Evolutionary conservation across 2,329 filamentous ascomycete species (phyloP).

Genomic region (Colletotrichum lindemuthianum): DNA sequence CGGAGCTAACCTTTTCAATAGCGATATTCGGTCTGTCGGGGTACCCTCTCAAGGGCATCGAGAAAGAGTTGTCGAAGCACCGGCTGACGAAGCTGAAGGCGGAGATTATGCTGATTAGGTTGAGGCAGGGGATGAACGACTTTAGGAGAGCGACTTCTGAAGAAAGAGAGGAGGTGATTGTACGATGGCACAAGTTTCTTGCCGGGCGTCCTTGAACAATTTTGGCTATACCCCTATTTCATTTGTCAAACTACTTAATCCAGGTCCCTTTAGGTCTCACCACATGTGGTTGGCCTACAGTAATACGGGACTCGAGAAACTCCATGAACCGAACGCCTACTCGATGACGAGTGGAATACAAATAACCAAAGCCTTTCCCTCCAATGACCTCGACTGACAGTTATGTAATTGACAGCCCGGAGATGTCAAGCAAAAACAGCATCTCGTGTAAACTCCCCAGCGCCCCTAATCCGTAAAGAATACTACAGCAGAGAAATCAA

Average conservation of each 20-base stretch:
- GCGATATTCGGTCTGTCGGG: constrained; percentile 60
- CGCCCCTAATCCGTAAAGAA: no score
- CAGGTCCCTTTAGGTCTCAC: neutral
- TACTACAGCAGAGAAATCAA: no score
- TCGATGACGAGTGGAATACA: no score
- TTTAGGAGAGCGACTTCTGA: constrained; percentile 39
- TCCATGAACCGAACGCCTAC: no score
- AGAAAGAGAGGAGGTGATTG: constrained; percentile 38
- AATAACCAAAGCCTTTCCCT: no score
- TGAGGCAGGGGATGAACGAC: constrained; percentile 45
- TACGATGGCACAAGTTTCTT: constrained; percentile 41
- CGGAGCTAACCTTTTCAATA: neutral
- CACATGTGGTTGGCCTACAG: no score
- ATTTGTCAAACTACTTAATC: constrained; percentile 10
- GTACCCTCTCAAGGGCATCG: constrained; percentile 63
- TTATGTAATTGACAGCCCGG: no score
- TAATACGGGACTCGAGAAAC: no score
- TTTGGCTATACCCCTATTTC: constrained; percentile 19
- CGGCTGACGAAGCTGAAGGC: constrained; percentile 46
- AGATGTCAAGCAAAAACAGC: no score
- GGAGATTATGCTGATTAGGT: constrained; percentile 45
- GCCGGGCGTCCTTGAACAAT: constrained; percentile 4
- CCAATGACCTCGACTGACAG: no score
- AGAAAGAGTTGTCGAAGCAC: constrained; percentile 56
- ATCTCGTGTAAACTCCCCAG: no score